Base-by-base conservation (phyloP, 495 filamentous ascomycete genomes). In the Lepidopterella palustris region DNA sequence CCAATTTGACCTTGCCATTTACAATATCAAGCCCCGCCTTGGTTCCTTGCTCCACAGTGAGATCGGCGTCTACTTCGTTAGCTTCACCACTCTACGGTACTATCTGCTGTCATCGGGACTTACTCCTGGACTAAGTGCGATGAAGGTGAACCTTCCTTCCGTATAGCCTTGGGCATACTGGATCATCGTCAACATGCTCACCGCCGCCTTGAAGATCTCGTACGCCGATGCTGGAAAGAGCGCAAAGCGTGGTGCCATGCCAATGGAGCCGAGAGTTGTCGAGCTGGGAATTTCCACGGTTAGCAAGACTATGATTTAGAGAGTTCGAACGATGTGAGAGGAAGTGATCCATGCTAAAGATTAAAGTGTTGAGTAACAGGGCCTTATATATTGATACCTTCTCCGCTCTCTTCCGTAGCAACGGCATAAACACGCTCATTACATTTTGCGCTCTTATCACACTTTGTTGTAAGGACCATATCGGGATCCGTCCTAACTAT, bases 161-260 rank as follows among this genome's bases (percentile, higher is more conserved):
- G 63, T 72, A 55, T 73, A 76, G 15, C 70, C 63, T 40, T 72
- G 57, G 0, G 78, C 71, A 53, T 80, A 80, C 57, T 80, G 76
- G 0, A 76, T 70, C n/a, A n/a, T n/a, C 2, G 75, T 81, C 4
- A 82, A 61, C 66, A 76, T 74, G 53, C 82, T 80, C 51, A 80
- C 53, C 1, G 76, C 77, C 0, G 79, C 76, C 64, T 82, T 83
- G 31, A 74, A 69, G 57, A 82, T 73, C 60, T 78, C 80, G 61
- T 83, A 82, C 5, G 75, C 75, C 5, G 76, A 78, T 8, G 31
- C 59, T 0, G 70, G 70, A 10, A 62, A 39, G 9, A 51, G 31
- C 1, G 49, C 53, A 49, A 63, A 72, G 5, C 35, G 48, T 21
- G 24, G n/a, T 5, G 51, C 51, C 25, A 26, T 28, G 25, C 25